These are phyloP conservation scores for Blastobotrys attinorum DNA, from an alignment of 805 yeast species.

Conservation along the genomic window DNA sequence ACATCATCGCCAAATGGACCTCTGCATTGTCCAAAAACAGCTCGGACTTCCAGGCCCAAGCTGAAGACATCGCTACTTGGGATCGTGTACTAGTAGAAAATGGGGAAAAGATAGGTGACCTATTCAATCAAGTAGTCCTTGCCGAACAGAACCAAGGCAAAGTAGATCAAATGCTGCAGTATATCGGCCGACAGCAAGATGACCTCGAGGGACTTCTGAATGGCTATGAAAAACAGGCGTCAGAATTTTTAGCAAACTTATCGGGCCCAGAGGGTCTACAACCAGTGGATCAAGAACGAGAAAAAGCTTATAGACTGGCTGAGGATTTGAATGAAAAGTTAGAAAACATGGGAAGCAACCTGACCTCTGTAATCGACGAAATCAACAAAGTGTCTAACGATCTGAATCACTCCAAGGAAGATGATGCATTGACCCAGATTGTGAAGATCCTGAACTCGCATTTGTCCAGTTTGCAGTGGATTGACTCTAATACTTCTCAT, in stretches of 20 bases:
- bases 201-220: slow-evolving; percentile 78
- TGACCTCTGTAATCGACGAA: slow-evolving; percentile 68
- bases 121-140: slow-evolving; percentile 66
- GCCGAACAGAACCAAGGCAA: slow-evolving; percentile 82
- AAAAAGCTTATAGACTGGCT: slow-evolving; percentile 81
- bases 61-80: slow-evolving; percentile 74
- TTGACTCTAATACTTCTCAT: slow-evolving; percentile 63
- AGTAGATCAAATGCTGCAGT: slow-evolving; percentile 79
- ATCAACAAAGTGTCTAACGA: slow-evolving; percentile 73
- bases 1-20: slow-evolving; percentile 89
- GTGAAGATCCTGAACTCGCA: slow-evolving; percentile 81
- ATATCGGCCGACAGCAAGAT: slow-evolving; percentile 86
- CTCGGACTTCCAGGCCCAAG: slow-evolving; percentile 64
- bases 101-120: slow-evolving; percentile 72
- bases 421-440: slow-evolving; percentile 40
- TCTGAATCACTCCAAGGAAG: slow-evolving; percentile 55
- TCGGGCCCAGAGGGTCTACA: slow-evolving; percentile 30
- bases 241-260: slow-evolving; percentile 15
- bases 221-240: slow-evolving; percentile 64
- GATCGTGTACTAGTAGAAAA: slow-evolving; percentile 76
- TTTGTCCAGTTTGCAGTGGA: slow-evolving; percentile 79
- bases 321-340: slow-evolving; percentile 76
- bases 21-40: slow-evolving; percentile 69
- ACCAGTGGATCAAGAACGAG: slow-evolving; percentile 71
- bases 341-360: slow-evolving; percentile 67